Conservation (phyloP, 768 basidiomycete genomes). For the Chiua virens region DNA sequence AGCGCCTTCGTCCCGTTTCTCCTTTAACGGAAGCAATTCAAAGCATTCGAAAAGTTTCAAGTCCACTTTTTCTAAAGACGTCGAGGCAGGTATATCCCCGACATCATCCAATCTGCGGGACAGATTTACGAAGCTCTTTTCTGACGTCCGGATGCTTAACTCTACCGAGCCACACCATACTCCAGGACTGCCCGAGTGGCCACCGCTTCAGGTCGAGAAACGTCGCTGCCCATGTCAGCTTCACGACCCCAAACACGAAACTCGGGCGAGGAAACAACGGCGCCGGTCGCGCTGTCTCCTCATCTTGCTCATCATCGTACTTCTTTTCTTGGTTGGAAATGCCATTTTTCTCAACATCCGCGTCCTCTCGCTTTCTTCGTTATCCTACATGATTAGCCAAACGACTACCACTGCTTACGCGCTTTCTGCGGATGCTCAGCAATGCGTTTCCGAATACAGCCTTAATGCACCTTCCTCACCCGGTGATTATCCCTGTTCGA, state of each 20-base stretch:
- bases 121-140: constrained; percentile 38
- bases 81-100: constrained; percentile 22
- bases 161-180: constrained; percentile 23
- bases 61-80: constrained; percentile 15
- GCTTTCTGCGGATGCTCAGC: constrained; percentile 40
- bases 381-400: constrained; percentile 14
- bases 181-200: constrained; percentile 35
- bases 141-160: constrained; percentile 34
- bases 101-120: constrained; percentile 27
- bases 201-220: constrained; percentile 41
- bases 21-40: constrained; percentile 21
- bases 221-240: constrained; percentile 24
- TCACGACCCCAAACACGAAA: constrained; percentile 19
- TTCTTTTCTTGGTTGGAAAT: constrained; percentile 46
- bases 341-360: constrained; percentile 38
- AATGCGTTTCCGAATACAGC: constrained; percentile 46
- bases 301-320: constrained; percentile 36
- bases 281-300: constrained; percentile 33
- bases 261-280: constrained; percentile 26
- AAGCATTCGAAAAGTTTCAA: constrained; percentile 4
- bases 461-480: constrained; percentile 46
- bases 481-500: constrained; percentile 44
- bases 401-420: constrained; percentile 24
- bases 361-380: constrained; percentile 23
- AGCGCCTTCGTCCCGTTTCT: constrained; percentile 26